Conservation (phyloP, 2,329 filamentous ascomycete species). For the Fusarium torreyae region DNA sequence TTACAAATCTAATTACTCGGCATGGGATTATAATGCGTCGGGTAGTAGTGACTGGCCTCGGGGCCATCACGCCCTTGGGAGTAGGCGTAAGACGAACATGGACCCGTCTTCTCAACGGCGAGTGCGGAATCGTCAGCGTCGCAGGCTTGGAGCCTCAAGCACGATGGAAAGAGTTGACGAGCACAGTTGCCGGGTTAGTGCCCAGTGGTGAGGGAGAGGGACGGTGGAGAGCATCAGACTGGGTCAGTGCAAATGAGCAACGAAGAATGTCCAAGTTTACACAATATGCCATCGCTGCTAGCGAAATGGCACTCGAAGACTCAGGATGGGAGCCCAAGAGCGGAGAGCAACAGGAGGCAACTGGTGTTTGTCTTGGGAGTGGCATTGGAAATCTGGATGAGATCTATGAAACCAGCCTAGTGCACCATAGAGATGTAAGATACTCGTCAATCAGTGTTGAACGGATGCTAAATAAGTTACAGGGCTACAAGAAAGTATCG, state of each 20-base stretch:
- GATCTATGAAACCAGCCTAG: constrained; percentile 85
- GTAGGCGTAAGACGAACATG: constrained; percentile 85
- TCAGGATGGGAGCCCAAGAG: constrained; percentile 79
- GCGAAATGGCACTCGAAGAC: constrained; percentile 88
- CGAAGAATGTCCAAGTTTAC: constrained; percentile 92
- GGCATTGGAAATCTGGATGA: constrained; percentile 96
- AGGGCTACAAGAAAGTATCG: constrained; percentile 95
- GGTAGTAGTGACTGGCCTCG: constrained; percentile 87
- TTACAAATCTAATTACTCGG: constrained; percentile 18
- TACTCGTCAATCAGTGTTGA: not conserved
- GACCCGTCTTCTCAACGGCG: constrained; percentile 82
- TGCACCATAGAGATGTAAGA: constrained; percentile 80
- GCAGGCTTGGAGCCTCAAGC: constrained; percentile 69
- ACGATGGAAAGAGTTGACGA: constrained; percentile 81
- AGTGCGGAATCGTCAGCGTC: constrained; percentile 86
- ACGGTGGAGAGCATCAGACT: constrained; percentile 69
- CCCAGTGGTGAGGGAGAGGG: constrained; percentile 65
- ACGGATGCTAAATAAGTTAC: constrained; percentile 24
- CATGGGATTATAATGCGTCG: constrained; percentile 72
- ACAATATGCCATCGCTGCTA: constrained; percentile 90
- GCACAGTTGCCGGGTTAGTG: constrained; percentile 87
- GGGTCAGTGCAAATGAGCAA: constrained; percentile 68
- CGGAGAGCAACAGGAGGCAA: constrained; percentile 77
- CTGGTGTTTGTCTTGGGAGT: constrained; percentile 93
- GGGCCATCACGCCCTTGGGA: constrained; percentile 86